These are phyloP conservation scores for Cystobasidium tubakii DNA, from an alignment of 768 basidiomycete species.

Conservation along the genomic window DNA sequence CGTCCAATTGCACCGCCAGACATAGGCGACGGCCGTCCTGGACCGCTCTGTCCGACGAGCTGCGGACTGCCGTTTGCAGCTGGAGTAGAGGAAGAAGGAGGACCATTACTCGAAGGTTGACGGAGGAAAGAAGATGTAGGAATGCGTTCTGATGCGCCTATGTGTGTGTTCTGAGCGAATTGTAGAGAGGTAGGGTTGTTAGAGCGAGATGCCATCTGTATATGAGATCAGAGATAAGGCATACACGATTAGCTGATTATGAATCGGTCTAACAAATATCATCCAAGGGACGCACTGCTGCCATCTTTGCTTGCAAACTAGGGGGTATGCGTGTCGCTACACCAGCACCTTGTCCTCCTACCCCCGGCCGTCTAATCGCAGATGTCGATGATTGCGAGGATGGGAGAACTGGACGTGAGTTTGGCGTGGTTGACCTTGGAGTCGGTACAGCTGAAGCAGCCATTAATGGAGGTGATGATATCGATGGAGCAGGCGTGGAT, in stretches of 20 bases:
- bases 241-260: too few species aligned
- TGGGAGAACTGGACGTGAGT: neutral
- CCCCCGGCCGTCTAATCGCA: conserved; percentile 11
- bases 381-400: neutral
- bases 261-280: neutral
- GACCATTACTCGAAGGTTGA: neutral
- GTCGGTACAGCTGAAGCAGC: neutral
- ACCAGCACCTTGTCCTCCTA: conserved; percentile 19
- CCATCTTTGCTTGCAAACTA: conserved; percentile 85
- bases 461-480: conserved; percentile 8
- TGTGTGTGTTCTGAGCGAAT: conserved; percentile 32
- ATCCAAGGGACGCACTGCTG: conserved; percentile 58
- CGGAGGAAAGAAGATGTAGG: conserved; percentile 17
- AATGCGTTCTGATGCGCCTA: conserved; percentile 33
- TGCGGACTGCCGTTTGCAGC: neutral
- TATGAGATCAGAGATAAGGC: neutral
- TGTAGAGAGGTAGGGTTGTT: conserved; percentile 31
- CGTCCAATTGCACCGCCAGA: conserved; percentile 3
- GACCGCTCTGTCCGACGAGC: conserved; percentile 8
- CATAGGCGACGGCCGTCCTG: conserved; percentile 17
- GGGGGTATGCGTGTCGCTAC: conserved; percentile 61
- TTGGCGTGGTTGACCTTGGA: conserved; percentile 3
- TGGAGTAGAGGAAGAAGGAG: neutral
- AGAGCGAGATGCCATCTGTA: conserved; percentile 13
- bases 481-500: neutral